Evolutionary conservation across 768 basidiomycete species (phyloP), one percentile per base, ranked within the genome.

Genomic region (Nidularia pulvinata): DNA sequence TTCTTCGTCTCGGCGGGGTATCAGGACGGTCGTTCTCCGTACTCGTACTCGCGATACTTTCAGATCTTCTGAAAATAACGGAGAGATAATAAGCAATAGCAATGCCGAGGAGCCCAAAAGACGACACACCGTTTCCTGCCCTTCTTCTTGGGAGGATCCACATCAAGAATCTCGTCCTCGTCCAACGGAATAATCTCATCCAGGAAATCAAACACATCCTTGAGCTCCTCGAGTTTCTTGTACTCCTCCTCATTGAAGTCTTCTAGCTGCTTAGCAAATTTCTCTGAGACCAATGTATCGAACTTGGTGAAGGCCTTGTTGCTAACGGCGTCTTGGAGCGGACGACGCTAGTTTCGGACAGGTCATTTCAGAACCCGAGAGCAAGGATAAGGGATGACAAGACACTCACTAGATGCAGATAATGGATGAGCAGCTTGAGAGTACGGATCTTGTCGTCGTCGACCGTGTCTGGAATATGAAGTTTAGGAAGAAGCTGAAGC

Each of bases 221-320:
- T 78, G 30, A 90, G 77, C 32, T 82, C 72, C 50, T 85, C 81
- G 3, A 91, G 73, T 51, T 87, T 75, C 54, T 86, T 72, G 54
- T 82, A 85, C 43, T 91, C 88, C 37, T 82, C 86, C 61, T 91
- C 88, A 55, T 78, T 83, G 65, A 92, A 88, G 54, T 79, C 80
- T 55, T 85, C 84, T 10, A 94, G 71, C 59, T 88, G 84, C 51
- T 82, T 77, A 36, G 84, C 82, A 57, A 86, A 93, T 61, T 84
- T 86, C 75, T 92, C 94, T 48, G 71, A 67, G 43, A 97, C 73
- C 4, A 73, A 55, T 0, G 76, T 65, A 33, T 91, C 85, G 62
- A 96, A 95, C 56, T 85, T 86, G 22, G 68, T 71, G 48, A 96
- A 75, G 0, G 92, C 86, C 55, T 88, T 94, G 43, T 81, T 83